Base-by-base conservation (phyloP, 371 early-diverging fungal species). In the Mucor racemosus region DNA sequence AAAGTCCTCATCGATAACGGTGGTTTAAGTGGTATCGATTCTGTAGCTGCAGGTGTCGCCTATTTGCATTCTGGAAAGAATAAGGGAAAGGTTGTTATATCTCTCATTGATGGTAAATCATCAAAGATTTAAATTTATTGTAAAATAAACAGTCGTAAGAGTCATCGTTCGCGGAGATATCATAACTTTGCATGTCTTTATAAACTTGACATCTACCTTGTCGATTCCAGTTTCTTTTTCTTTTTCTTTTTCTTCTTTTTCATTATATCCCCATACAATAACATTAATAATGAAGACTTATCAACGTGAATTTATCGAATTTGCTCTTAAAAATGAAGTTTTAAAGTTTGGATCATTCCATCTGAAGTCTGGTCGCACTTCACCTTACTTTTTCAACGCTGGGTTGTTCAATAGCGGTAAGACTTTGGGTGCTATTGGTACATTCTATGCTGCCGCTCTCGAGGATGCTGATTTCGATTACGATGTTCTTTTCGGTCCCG, bases 371-470 rank as follows among this genome's bases (percentile, higher is more conserved):
- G 97, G 97, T 34, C 92, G 97, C 60, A 80, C 85, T 17, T 94
- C 94, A 44, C 98, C 98, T 17, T 99, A 96, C 85, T 99, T 99
- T 72, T 96, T 98, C 84, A 98, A 99, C 76, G 94, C 97, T 17
- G 98, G 98, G 67, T 86, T 94, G 66, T 99, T 99, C 82, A 90
- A 94, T 81, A 92, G 92, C 40, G 99, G 97, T 34, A 81, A 86
- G 60, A 85, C 95, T 8, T 80, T 98, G 44, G 78, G 91, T 58
- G 83, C 89, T 70, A 86, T 99, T 55, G 97, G 98, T 60, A 77
- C 84, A 38, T 95, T 88, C 84, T 98, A 97, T 72, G 96, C 98
- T 19, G 88, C 93, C 13, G 93, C 94, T 17, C 84, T 97, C 36
- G 71, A 79, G 38, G 94, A 95, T 76, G 80, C 79, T 7, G 76